A percentile compares a stretch with the other conserved stretches of the same genome.
Conservation (phyloP, 2,329 filamentous ascomycete genomes). For the Akanthomyces dipterigenus region DNA sequence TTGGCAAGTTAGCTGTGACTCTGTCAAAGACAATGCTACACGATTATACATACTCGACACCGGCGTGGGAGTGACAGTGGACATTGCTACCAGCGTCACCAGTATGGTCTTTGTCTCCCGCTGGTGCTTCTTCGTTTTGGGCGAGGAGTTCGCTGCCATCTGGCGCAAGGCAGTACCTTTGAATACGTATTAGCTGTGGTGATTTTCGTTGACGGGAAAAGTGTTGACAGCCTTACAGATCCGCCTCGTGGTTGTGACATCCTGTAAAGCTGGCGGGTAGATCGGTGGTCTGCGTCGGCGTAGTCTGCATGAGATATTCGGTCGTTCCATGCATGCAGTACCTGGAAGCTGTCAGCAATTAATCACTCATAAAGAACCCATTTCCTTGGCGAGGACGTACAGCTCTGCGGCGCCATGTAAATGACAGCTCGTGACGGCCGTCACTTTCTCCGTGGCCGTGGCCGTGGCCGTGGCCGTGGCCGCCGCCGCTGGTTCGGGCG, state of each 20-base stretch:
- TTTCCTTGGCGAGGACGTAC: constrained; percentile 23
- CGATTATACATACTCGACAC: constrained; percentile 54
- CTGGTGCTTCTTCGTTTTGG: constrained; percentile 27
- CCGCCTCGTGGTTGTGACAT: constrained; percentile 55
- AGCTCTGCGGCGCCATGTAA: constrained; percentile 30
- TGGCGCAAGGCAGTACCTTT: constrained; percentile 58
- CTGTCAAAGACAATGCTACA: background rate
- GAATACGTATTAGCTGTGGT: background rate
- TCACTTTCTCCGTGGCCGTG: constrained; percentile 20
- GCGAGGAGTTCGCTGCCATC: constrained; percentile 56
- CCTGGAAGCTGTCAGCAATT: constrained; percentile 22
- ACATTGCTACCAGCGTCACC: constrained; percentile 21
- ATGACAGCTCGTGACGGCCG: constrained; percentile 36
- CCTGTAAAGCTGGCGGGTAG: constrained; percentile 55
- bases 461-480: background rate
- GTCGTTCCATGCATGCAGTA: constrained; percentile 37
- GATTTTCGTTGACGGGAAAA: background rate
- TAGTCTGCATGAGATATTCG: constrained; percentile 38
- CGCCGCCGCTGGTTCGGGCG: constrained; percentile 1
- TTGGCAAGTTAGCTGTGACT: constrained; percentile 21
- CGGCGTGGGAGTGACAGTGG: constrained; percentile 68
- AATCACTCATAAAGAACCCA: background rate
- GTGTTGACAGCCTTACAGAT: constrained; percentile 38
- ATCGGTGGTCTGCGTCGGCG: constrained; percentile 47
- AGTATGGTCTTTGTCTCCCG: constrained; percentile 16